A percentile compares a stretch with the other conserved stretches of the same genome.
These are phyloP conservation scores for Microsporum audouinii DNA, from an alignment of 2,329 filamentous ascomycete genomes.

Conservation along the genomic window DNA sequence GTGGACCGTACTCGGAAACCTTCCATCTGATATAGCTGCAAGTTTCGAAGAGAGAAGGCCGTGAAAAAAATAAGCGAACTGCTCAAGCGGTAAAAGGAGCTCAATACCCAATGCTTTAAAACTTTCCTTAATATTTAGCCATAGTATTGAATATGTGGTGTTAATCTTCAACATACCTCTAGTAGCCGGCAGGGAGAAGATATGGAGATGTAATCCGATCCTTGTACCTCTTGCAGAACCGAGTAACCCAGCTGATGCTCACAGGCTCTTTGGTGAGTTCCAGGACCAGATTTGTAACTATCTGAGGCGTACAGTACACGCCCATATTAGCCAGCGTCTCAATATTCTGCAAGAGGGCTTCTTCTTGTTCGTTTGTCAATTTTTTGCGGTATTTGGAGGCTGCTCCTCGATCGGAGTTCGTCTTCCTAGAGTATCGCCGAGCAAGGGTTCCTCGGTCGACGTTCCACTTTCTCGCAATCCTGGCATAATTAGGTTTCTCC, in stretches of 20 bases:
- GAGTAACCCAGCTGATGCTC: background rate
- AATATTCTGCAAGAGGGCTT: background rate
- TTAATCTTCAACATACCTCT: no score
- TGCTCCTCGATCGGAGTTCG: background rate
- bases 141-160: no score
- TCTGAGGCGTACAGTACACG: background rate
- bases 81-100: no score
- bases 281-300: background rate
- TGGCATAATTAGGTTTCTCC: constrained; percentile 3
- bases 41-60: no score
- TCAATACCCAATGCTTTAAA: no score
- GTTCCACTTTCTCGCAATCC: constrained; percentile 1
- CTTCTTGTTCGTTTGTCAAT: background rate
- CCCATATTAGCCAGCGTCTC: background rate
- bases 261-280: background rate
- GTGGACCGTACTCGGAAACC: no score
- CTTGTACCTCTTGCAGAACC: background rate
- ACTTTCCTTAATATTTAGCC: no score
- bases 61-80: no score
- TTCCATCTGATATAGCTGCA: no score
- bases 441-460: background rate
- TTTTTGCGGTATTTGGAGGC: background rate
- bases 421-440: background rate
- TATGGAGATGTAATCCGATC: background rate
- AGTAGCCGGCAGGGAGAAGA: no score